Evolutionary conservation across 1,284 basidiomycete genomes (phyloP).

Genomic region (Heterobasidion irregulare): DNA sequence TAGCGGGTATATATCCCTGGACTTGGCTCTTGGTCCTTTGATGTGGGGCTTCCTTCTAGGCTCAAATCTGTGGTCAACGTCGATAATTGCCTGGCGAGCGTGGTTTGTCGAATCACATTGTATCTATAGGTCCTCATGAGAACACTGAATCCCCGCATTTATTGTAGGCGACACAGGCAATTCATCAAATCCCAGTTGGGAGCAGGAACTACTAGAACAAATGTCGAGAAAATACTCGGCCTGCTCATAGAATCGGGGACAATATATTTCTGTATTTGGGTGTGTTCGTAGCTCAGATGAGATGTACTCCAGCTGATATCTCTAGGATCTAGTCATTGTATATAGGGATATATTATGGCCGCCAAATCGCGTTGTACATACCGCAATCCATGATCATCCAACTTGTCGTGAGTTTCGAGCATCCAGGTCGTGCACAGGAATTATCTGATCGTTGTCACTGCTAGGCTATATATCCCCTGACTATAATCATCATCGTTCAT

Average conservation of each 20-base stretch:
- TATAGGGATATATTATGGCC: too few relatives aligned
- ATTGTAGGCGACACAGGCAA: too few relatives aligned
- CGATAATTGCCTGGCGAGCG: background rate
- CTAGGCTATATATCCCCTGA: background rate
- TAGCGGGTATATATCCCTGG: too few relatives aligned
- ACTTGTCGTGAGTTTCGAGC: background rate
- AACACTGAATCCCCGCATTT: background rate
- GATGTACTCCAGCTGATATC: background rate
- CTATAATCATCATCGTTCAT: background rate
- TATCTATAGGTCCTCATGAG: too few relatives aligned
- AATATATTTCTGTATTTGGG: slow-evolving; percentile 7
- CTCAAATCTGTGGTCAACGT: background rate
- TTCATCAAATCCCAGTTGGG: background rate
- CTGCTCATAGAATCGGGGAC: slow-evolving; percentile 8
- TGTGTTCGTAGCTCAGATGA: background rate
- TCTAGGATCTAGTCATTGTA: too few relatives aligned
- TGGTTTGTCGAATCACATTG: background rate
- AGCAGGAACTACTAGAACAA: background rate
- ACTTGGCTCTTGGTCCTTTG: too few relatives aligned
- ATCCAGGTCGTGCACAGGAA: background rate
- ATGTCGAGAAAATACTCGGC: slow-evolving; percentile 3
- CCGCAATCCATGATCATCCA: too few relatives aligned
- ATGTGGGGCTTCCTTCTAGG: background rate
- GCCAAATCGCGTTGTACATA: too few relatives aligned
- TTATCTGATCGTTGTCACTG: too few relatives aligned